Evolutionary conservation across 345 rosid genomes (phyloP), one percentile per base, ranked within the genome.

Genomic region (Eucalyptus globulus): DNA sequence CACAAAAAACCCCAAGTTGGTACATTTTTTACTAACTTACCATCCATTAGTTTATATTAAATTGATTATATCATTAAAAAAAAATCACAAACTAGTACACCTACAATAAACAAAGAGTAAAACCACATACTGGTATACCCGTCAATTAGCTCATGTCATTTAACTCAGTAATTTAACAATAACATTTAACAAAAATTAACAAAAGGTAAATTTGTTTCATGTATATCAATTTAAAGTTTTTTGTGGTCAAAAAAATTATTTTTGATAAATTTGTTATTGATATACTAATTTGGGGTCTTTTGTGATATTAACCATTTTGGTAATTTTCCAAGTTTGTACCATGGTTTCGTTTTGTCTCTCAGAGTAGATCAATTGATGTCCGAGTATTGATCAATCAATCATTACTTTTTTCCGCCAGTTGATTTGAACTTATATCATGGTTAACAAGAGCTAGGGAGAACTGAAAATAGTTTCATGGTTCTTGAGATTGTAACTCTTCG

Each of bases 131-230:
- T 2, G 0, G 5, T 56, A 26, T 0, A 56, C 62, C 14, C 3
- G 2, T 56, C 1, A 56, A 56, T 10, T 56, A 0, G 12, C 3
- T 0, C 3, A 24, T 56, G 27, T 56, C 12, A 56, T 56, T 24
- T 3, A 56, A 56, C 62, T 56, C 29, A 9, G 0, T 22, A 56
- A 56, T 56, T 22, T 56, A 56, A 56, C 0, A 8, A 8, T 54
- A 54, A 9, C 5, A 54, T 54, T 54, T 56, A 56, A 56, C 27
- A 24, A 56, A 56, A 56, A 56, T 0, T 56, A 22, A 56, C 3
- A 3, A 2, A 56, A 0, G 2, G 0, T 56, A 56, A 22, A 56
- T 24, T 56, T 56, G 6, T 56, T 0, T 56, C 29, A 56, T 22
- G 29, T 56, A 0, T 56, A 56, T 56, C 0, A 56, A 0, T 56